Conservation (phyloP, 192 early-diverging fungal species). For the Dispira simplex region DNA sequence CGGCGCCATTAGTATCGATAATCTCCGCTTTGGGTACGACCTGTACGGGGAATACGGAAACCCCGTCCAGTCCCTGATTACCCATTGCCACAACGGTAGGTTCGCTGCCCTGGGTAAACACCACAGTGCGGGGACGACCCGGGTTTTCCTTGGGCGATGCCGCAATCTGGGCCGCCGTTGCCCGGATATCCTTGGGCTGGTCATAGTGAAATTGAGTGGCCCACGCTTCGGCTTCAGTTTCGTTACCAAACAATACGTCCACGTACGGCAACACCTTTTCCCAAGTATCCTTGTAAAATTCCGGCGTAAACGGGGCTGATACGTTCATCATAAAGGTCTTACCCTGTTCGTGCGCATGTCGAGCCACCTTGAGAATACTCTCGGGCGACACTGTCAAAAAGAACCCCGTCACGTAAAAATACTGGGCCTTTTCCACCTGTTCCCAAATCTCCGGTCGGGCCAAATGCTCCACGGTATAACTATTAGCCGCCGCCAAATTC, state of each 20-base stretch:
- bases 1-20: constrained; percentile 95
- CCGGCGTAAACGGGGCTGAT: constrained; percentile 87
- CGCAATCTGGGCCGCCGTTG: constrained; percentile 68
- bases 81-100: constrained; percentile 50
- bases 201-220: constrained; percentile 52
- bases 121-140: constrained; percentile 59
- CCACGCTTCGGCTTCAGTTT: constrained; percentile 84
- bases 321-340: constrained; percentile 90
- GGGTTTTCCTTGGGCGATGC: constrained; percentile 66
- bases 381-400: constrained; percentile 84
- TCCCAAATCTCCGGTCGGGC: constrained; percentile 64
- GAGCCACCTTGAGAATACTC: constrained; percentile 70
- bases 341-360: constrained; percentile 69
- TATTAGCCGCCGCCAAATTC: constrained; percentile 90
- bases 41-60: constrained; percentile 42
- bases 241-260: constrained; percentile 94
- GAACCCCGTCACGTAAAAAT: constrained; percentile 90
- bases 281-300: constrained; percentile 80
- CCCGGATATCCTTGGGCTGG: constrained; percentile 50
- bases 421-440: constrained; percentile 71
- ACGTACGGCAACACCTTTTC: constrained; percentile 69
- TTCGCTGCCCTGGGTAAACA: constrained; percentile 82
- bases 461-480: constrained; percentile 56
- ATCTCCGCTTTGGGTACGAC: constrained; percentile 50
- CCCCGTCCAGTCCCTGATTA: constrained; percentile 38